Conservation (phyloP, 2,329 filamentous ascomycete genomes). For the Neocucurbitaria cava region DNA sequence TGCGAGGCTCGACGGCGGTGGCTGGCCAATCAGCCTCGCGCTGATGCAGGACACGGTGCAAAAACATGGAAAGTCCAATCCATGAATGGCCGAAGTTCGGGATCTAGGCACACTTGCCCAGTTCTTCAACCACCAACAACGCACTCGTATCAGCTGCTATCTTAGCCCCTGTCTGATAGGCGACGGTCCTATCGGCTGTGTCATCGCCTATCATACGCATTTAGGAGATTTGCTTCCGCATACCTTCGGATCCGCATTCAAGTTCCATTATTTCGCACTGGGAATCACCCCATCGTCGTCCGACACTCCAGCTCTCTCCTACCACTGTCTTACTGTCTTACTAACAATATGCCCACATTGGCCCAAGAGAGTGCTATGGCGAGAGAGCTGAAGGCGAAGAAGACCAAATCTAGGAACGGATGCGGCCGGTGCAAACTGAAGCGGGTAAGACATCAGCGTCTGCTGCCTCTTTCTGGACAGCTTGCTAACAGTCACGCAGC, state of each 20-base stretch:
- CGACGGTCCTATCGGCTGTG: constrained; percentile 36
- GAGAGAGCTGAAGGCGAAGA: constrained; percentile 41
- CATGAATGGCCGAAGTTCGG: constrained; percentile 29
- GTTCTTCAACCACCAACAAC: constrained; percentile 24
- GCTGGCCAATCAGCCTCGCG: constrained; percentile 27
- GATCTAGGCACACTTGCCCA: constrained; percentile 24
- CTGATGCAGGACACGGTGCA: constrained; percentile 26
- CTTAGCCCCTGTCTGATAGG: constrained; percentile 31
- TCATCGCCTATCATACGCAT: constrained; percentile 31
- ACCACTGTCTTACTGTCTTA: constrained; percentile 4
- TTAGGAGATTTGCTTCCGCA: constrained; percentile 23
- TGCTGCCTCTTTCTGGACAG: neutral
- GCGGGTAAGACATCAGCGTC: constrained; percentile 28
- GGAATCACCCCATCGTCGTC: constrained; percentile 28
- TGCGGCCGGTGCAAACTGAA: constrained; percentile 46
- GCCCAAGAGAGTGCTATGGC: constrained; percentile 32
- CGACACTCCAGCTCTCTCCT: constrained; percentile 21
- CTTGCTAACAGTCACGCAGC: constrained; percentile 34
- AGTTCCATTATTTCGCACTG: constrained; percentile 19
- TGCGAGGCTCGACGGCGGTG: neutral
- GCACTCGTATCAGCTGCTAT: constrained; percentile 39
- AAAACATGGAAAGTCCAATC: constrained; percentile 9
- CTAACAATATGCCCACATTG: constrained; percentile 38
- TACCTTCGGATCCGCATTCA: constrained; percentile 27
- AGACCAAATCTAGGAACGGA: constrained; percentile 47